A percentile compares a stretch with the other conserved stretches of the same genome.
These are phyloP conservation scores for Aaosphaeria pasadenensis DNA, from an alignment of 2,329 filamentous ascomycete genomes.

Conservation along the genomic window DNA sequence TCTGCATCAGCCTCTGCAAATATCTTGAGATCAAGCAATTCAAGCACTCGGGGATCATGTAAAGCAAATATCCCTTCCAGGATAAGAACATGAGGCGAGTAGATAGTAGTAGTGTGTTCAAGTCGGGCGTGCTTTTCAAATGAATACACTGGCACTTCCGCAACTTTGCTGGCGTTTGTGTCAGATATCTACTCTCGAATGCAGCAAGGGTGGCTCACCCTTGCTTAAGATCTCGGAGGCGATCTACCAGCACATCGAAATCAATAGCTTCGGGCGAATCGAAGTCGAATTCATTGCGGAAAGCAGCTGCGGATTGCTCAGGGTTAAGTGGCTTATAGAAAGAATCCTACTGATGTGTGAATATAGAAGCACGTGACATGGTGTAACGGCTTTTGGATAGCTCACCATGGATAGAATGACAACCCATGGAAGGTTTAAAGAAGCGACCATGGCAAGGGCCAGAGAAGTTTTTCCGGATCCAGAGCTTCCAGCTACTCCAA, in stretches of 20 bases:
- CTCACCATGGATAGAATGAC: slow-evolving; percentile 93
- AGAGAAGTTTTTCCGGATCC: slow-evolving; percentile 95
- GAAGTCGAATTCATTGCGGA: slow-evolving; percentile 92
- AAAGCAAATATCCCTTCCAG: slow-evolving; percentile 95
- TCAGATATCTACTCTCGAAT: neutral
- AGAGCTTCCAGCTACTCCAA: slow-evolving; percentile 91
- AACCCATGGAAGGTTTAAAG: slow-evolving; percentile 93
- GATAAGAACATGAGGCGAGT: slow-evolving; percentile 93
- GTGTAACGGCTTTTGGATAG: neutral
- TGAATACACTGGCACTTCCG: slow-evolving; percentile 92
- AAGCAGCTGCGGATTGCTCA: slow-evolving; percentile 76
- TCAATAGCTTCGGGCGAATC: slow-evolving; percentile 93
- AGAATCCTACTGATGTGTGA: slow-evolving; percentile 65
- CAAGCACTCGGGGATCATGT: slow-evolving; percentile 80
- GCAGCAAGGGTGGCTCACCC: slow-evolving; percentile 59
- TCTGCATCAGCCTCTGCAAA: slow-evolving; percentile 97
- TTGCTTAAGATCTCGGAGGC: slow-evolving; percentile 79
- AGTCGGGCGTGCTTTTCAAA: slow-evolving; percentile 86
- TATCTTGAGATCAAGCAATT: slow-evolving; percentile 90
- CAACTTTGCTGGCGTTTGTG: slow-evolving; percentile 61
- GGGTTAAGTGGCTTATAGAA: slow-evolving; percentile 89
- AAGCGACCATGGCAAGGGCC: slow-evolving; percentile 84
- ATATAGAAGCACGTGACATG: slow-evolving; percentile 21
- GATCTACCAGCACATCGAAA: slow-evolving; percentile 82
- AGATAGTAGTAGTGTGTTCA: slow-evolving; percentile 79